phyloP scores from a whole-genome alignment of 495 filamentous ascomycete species.

The Aspergillus cavernicola region DNA sequence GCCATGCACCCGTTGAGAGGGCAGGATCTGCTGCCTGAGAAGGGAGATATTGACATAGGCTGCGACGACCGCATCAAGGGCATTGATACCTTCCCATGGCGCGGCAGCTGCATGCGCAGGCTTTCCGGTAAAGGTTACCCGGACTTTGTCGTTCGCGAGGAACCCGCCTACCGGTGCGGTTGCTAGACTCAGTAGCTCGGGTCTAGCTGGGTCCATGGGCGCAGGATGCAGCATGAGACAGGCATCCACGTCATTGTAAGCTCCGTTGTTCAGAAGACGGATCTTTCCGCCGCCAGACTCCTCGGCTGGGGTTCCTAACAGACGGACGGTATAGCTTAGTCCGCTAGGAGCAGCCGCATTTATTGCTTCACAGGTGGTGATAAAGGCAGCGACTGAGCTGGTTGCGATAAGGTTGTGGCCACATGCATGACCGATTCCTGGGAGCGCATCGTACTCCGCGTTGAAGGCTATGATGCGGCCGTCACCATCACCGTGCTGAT shows the following conservation, averaged over 20 bases:
- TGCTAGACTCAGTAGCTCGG: conserved; percentile 25
- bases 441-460: conserved; percentile 52
- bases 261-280: conserved; percentile 45
- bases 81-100: conserved; percentile 64
- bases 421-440: conserved; percentile 45
- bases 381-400: conserved; percentile 41
- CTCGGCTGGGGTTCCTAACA: conserved; percentile 44
- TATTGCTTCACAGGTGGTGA: conserved; percentile 35
- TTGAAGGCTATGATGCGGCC: conserved; percentile 55
- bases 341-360: conserved; percentile 7
- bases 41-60: conserved; percentile 59
- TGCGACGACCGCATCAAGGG: conserved; percentile 58
- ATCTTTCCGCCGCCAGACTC: conserved; percentile 44
- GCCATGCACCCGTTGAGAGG: conserved; percentile 42
- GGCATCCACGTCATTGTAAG: conserved; percentile 45
- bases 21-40: conserved; percentile 56
- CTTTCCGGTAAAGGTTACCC: conserved; percentile 40
- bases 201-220: conserved; percentile 28
- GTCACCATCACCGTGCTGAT: conserved; percentile 32
- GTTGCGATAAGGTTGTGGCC: conserved; percentile 48
- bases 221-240: conserved; percentile 54
- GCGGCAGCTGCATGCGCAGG: conserved; percentile 54
- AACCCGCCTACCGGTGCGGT: conserved; percentile 37
- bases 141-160: conserved; percentile 52
- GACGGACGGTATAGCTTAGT: conserved; percentile 24